Conservation (phyloP, 768 basidiomycete species). For the Floccularia luteovirens region DNA sequence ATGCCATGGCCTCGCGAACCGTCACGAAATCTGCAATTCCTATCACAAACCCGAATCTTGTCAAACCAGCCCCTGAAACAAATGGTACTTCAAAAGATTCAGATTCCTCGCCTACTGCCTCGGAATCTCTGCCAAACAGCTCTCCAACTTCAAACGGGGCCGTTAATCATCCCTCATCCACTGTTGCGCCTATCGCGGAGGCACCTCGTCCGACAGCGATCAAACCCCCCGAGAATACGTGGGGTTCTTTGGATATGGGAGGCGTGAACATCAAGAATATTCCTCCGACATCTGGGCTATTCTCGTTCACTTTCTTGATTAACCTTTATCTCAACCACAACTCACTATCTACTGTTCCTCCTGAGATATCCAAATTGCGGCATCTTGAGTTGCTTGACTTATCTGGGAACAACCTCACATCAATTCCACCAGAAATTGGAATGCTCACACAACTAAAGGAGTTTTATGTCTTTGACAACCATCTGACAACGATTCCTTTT, state of each 20-base stretch:
- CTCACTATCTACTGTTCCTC: constrained; percentile 66
- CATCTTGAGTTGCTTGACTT: constrained; percentile 88
- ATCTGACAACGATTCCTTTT: constrained; percentile 73
- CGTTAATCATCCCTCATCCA: constrained; percentile 66
- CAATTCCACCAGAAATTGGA: constrained; percentile 82
- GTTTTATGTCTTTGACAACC: constrained; percentile 93
- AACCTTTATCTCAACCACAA: constrained; percentile 98
- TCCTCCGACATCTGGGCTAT: constrained; percentile 66
- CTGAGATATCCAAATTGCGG: constrained; percentile 75
- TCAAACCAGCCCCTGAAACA: constrained; percentile 37
- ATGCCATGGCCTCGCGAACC: constrained; percentile 86
- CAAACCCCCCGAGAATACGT: constrained; percentile 68
- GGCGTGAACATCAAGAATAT: constrained; percentile 91
- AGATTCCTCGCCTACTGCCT: constrained; percentile 18
- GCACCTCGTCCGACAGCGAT: constrained; percentile 56
- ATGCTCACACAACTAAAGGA: constrained; percentile 88
- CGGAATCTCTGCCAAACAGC: constrained; percentile 12
- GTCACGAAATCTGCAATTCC: constrained; percentile 83
- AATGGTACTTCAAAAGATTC: constrained; percentile 23
- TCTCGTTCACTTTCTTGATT: constrained; percentile 87
- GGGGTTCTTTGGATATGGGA: constrained; percentile 94
- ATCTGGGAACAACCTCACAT: constrained; percentile 76
- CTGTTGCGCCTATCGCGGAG: constrained; percentile 65
- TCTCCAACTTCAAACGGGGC: constrained; percentile 22
- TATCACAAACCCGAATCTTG: constrained; percentile 83